Evolutionary conservation across 2,329 filamentous ascomycete species (phyloP), one percentile per base, ranked within the genome.

Genomic region (Pyricularia sp.): DNA sequence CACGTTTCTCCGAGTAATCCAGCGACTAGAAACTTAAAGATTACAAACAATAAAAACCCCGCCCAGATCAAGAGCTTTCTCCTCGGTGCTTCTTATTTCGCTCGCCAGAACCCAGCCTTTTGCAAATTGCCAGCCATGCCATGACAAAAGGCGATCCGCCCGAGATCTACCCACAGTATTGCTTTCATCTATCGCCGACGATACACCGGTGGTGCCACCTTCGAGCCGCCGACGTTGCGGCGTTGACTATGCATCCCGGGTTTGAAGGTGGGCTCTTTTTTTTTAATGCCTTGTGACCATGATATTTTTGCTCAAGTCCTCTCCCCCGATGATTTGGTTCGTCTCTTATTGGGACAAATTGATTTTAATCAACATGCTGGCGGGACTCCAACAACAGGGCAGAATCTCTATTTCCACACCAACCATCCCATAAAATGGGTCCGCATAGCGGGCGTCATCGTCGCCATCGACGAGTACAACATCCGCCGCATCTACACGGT

Each of bases 391-490:
- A 50, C 17, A 20, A 1, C 68, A 81, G 84, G 82, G 66, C 84
- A 87, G 73, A 80, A 84, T 71, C 81, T 89, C 42, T 89, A 83
- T 75, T 93, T 93, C 77, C 84, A 88, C 79, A 78, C 83, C 66
- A 94, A 93, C 77, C 88, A 94, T 72, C 92, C 92, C 0, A 87
- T 94, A 73, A 87, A 88, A 83, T 94, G 89, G 86, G 86, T 92
- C 68, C 88, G 89, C 71, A 78, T 94, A 36, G 84, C 88, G 9
- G 92, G 92, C 33, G 78, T 93, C 10, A 84, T 94, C 26, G 88
- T 93, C 69, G 86, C 85, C 14, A 78, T 88, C 50, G 84, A 87
- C 71, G 82, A 87, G 26, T 84, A 81, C 69, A 71, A 74, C 50
- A 78, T 78, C 50, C 80, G 80, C 50, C 81, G 79, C 64, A 78